Base-by-base conservation (phyloP, 129 eudicot species). In the Pulicaria dysenterica region DNA sequence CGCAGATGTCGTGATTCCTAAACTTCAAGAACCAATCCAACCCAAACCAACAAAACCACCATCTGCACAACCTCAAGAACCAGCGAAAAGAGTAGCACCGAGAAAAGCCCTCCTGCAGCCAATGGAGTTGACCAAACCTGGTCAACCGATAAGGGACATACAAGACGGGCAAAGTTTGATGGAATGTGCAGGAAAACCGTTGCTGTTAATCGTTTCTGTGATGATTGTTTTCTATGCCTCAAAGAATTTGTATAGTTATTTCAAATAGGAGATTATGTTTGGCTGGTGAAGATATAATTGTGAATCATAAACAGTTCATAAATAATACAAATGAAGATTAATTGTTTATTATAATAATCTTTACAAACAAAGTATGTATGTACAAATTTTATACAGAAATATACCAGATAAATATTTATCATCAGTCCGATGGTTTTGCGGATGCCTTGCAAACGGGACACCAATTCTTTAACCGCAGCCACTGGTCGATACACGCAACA, bases 391-490 rank as follows among this genome's bases (percentile, higher is more conserved):
- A 10, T 15, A 72, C 37, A 58, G 10, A 39, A 24, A 42, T 16
- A 17, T 24, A 46, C 50, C 53, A 36, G 41, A 51, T 34, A 37
- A 61, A 11, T 24, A 45, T 63, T 40, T 64, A 45, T 66, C 38
- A 51, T 14, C 63, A 58, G 73, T 59, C 42, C 58, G 63, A 73
- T 15, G 48, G 66, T 80, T 60, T 75, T 51, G 70, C 77, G 6
- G 86, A 80, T 16, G 83, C 77, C 80, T 92, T 92, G 88, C 98
- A 92, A 57, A 92, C 75, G 6, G 98, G 96, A 65, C 98, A 92
- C 98, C 96, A 92, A 74, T 87, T 89, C 85, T 92, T 89, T 13
- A 89, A 66, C 73, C 80, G 77, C 70, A 92, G 67, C 98, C 96
- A 92, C 69, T 89, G 90, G 68, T 85, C 50, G 70, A 92, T 80